These are phyloP conservation scores for Leptodermis oblonga DNA, from an alignment of 257 asterid species.

Conservation along the genomic window DNA sequence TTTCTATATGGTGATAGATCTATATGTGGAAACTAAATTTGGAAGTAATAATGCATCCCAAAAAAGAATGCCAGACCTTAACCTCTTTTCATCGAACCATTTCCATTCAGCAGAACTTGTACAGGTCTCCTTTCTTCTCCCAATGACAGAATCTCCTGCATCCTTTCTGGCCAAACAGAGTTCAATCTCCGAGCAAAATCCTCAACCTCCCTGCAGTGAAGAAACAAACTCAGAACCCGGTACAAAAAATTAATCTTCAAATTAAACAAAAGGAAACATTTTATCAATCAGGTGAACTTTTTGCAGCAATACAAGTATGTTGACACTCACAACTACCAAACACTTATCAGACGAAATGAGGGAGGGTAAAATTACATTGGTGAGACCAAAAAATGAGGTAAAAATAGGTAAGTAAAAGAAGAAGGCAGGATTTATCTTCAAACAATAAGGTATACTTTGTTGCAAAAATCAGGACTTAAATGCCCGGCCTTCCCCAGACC, in stretches of 20 bases:
- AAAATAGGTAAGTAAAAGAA: background rate
- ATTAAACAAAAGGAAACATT: background rate
- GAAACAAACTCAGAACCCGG: too few species aligned
- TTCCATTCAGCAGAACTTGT: conserved; percentile 29
- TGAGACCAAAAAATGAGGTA: background rate
- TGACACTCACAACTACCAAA: background rate
- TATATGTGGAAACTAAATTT: background rate
- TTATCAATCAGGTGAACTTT: background rate
- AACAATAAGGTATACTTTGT: too few species aligned
- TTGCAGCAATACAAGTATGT: background rate
- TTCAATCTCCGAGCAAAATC: conserved; percentile 50
- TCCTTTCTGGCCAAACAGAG: conserved; percentile 47
- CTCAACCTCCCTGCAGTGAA: conserved; percentile 40
- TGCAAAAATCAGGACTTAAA: too few species aligned
- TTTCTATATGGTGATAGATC: background rate
- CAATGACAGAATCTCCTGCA: conserved; percentile 36
- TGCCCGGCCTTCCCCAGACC: too few species aligned
- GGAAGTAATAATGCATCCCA: background rate
- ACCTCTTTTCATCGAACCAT: conserved; percentile 28
- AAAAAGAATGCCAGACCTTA: conserved; percentile 21
- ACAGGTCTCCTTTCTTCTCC: conserved; percentile 34
- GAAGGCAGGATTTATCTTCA: background rate
- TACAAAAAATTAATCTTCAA: too few species aligned
- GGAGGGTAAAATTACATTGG: background rate
- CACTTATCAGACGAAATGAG: background rate